Evolutionary conservation across 2,329 filamentous ascomycete species (phyloP).

Genomic region (Rutstroemia sp.): DNA sequence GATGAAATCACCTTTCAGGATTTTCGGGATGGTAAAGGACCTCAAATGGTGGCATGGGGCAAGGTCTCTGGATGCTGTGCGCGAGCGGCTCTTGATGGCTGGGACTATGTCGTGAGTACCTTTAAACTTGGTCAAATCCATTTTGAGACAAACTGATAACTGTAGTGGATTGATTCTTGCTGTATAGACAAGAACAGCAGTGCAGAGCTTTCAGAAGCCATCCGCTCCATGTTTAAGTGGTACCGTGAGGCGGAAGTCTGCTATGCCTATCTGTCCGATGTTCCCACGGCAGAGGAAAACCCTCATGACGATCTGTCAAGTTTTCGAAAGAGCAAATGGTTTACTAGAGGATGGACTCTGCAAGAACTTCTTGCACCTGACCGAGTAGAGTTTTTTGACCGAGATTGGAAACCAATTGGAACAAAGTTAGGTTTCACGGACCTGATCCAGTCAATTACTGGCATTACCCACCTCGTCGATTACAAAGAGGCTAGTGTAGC

Average conservation of each 20-base stretch:
- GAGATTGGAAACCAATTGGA: neutral
- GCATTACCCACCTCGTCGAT: neutral
- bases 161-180: slow-evolving; percentile 15
- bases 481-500: neutral
- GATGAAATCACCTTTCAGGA: slow-evolving; percentile 8
- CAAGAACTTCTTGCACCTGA: neutral
- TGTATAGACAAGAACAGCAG: slow-evolving; percentile 15
- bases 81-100: slow-evolving; percentile 11
- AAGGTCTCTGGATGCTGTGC: slow-evolving; percentile 15
- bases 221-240: slow-evolving; percentile 17
- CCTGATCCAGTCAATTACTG: neutral
- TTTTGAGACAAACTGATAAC: too few species aligned
- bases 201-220: slow-evolving; percentile 13
- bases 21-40: slow-evolving; percentile 1
- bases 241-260: slow-evolving; percentile 12
- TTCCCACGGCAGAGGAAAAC: slow-evolving; percentile 16
- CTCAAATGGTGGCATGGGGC: slow-evolving; percentile 9
- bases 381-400: neutral
- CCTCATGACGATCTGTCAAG: too few species aligned
- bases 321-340: neutral
- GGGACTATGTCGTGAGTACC: neutral
- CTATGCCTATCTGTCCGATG: slow-evolving; percentile 16
- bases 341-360: slow-evolving; percentile 1
- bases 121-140: too few species aligned
- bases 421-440: neutral